Percentiles rank a stretch among this genome's conserved stretches.
Evolutionary conservation across 2,329 filamentous ascomycete genomes (phyloP).

Genomic region (Alternaria novae-zelandiae): DNA sequence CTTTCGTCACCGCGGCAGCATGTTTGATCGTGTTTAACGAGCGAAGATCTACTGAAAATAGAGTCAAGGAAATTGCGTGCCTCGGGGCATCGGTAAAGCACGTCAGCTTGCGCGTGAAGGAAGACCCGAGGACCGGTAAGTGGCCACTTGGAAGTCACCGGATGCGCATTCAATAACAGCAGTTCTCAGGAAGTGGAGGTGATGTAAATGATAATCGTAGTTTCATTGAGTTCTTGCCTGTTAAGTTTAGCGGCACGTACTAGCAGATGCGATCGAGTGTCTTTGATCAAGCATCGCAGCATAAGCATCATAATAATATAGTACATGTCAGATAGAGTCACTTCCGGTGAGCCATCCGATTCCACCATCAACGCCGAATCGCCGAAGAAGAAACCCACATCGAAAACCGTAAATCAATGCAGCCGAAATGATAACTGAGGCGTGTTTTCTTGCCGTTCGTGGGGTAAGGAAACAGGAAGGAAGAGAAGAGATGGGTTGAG

Average conservation of each 20-base stretch:
- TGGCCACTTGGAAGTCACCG: not conserved
- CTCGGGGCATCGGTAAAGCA: not conserved
- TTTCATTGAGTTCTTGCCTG: constrained; percentile 36
- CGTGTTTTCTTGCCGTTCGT: constrained; percentile 28
- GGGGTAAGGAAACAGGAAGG: constrained; percentile 17
- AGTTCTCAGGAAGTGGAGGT: not conserved
- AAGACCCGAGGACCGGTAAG: not conserved
- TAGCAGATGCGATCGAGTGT: constrained; percentile 39
- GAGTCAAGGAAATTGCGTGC: not conserved
- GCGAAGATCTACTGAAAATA: not conserved
- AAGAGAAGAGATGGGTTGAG: constrained; percentile 12
- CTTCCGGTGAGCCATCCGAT: constrained; percentile 36
- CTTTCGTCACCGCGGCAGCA: not conserved
- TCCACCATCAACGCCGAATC: constrained; percentile 43
- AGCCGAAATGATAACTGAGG: constrained; percentile 29
- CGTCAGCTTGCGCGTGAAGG: not conserved
- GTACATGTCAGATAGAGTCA: constrained; percentile 37
- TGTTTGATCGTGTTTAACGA: not conserved
- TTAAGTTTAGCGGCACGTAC: constrained; percentile 30
- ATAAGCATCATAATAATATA: constrained; percentile 37
- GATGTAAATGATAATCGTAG: constrained; percentile 8
- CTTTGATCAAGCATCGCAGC: constrained; percentile 46
- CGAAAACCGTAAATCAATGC: constrained; percentile 30
- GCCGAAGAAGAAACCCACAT: constrained; percentile 34
- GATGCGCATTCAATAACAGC: not conserved